A percentile compares a stretch with the other conserved stretches of the same genome.
Evolutionary conservation across 352 stramenopile species (phyloP).

Genomic region (Thalassiosira gravida): DNA sequence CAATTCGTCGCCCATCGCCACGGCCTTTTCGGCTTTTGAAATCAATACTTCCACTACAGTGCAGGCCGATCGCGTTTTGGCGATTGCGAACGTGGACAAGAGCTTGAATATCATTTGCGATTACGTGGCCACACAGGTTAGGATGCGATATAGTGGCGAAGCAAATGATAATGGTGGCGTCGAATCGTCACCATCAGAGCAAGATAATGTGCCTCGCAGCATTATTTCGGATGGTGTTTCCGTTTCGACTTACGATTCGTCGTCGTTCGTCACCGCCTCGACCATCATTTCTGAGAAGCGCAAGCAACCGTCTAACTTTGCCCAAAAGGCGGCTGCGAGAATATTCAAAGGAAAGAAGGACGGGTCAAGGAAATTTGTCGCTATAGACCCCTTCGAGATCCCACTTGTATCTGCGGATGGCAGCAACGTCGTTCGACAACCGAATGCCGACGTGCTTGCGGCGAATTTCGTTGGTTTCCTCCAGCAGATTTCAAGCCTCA

Average conservation of each 20-base stretch:
- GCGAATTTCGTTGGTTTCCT: constrained; percentile 79
- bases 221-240: constrained; percentile 8
- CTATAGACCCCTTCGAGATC: constrained; percentile 42
- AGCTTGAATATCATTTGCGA: constrained; percentile 77
- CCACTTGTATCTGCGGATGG: constrained; percentile 5
- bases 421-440: neutral
- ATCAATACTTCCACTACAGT: constrained; percentile 55
- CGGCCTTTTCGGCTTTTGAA: constrained; percentile 61
- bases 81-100: constrained; percentile 55
- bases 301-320: constrained; percentile 24
- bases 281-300: constrained; percentile 27
- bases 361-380: neutral
- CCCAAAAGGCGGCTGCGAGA: constrained; percentile 26
- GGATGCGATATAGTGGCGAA: constrained; percentile 14
- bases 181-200: no score
- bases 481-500: constrained; percentile 50
- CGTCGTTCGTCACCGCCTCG: constrained; percentile 15
- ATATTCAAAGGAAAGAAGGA: constrained; percentile 36
- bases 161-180: constrained; percentile 14
- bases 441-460: constrained; percentile 54
- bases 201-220: no score
- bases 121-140: constrained; percentile 52
- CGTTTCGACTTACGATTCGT: constrained; percentile 41
- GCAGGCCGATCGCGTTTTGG: constrained; percentile 42
- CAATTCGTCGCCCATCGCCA: constrained; percentile 38